These are phyloP conservation scores for Aspergillus ostianus DNA, from an alignment of 495 filamentous ascomycete genomes.

Conservation along the genomic window DNA sequence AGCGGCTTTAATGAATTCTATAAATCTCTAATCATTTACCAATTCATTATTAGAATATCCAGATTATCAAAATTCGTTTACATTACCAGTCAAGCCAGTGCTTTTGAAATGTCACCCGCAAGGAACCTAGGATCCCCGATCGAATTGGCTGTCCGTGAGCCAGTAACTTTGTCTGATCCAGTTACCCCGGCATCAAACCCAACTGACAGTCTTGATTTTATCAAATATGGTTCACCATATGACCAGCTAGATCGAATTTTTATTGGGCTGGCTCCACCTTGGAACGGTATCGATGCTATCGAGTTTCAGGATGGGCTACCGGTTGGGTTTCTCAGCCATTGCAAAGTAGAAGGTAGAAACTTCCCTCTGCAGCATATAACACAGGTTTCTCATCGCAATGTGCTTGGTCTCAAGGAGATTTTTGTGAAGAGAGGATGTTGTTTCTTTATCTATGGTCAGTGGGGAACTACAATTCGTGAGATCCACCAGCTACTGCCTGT, in stretches of 20 bases:
- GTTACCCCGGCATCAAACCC: background rate
- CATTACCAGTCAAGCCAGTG: too few species aligned
- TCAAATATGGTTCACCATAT: slow-evolving; percentile 9
- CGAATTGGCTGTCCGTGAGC: background rate
- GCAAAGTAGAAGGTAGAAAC: slow-evolving; percentile 1
- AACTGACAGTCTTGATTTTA: background rate
- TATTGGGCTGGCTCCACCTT: slow-evolving; percentile 2
- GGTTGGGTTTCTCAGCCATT: slow-evolving; percentile 2
- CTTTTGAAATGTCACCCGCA: slow-evolving; percentile 3
- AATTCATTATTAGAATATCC: too few species aligned
- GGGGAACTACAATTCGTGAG: slow-evolving; percentile 7
- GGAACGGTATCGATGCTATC: slow-evolving; percentile 7
- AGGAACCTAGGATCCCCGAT: slow-evolving; percentile 7
- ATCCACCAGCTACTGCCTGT: slow-evolving; percentile 1
- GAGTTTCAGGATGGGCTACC: slow-evolving; percentile 7
- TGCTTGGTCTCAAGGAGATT: slow-evolving; percentile 8
- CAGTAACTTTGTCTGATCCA: background rate
- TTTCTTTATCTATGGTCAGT: slow-evolving; percentile 7
- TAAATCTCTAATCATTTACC: too few species aligned
- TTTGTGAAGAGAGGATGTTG: background rate
- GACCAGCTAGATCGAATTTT: slow-evolving; percentile 2
- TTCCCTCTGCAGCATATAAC: background rate
- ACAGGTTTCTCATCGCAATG: slow-evolving; percentile 2
- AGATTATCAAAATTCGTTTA: too few species aligned
- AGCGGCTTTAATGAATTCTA: too few species aligned